Base-by-base conservation (phyloP, 1,284 basidiomycete species). In the Xanthoconium separans region DNA sequence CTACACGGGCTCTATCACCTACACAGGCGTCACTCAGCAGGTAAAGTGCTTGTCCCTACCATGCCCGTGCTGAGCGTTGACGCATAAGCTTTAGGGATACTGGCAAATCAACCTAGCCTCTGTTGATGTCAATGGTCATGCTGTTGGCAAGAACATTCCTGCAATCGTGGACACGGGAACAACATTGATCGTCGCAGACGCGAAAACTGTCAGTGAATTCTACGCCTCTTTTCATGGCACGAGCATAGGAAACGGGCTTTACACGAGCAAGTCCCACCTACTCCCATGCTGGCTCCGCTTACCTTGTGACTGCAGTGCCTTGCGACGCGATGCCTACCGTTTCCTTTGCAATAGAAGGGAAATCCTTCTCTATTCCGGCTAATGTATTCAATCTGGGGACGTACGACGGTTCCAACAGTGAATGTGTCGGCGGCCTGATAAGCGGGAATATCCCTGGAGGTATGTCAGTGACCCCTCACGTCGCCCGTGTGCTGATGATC, bases 111-210 rank as follows among this genome's bases (percentile, higher is more conserved):
- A 45, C 2, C 36, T 59, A 11, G 69, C 65, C 47, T 60, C 62
- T 34, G 57, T 69, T 2, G 57, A 58, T 44, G 61, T 56, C 20
- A 59, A 63, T 40, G 61, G 57, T 3, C 50, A 58, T 27, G 41
- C 58, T 1, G 43, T 61, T 16, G 42, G 50, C 50, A 50, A 33
- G 8, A 39, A 30, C 18, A 41, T 57, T 18, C 30, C 61, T 4
- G 74, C 74, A 8, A 66, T 77, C 56, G 71, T 78, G 55, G 78
- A 79, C 62, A 73, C 71, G 9, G 76, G 77, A 54, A 77, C 79
- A 16, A 77, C 82, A 41, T 64, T 81, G 57, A 77, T 84, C 65
- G 74, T 81, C 33, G 82, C 79, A 34, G 77, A 81, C 20, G 70
- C 74, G 4, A 53, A 70, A 30, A 72, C 69, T 13, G 75, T 83